Evolutionary conservation across 2,329 filamentous ascomycete species (phyloP).

Genomic region (Beauveria australis): DNA sequence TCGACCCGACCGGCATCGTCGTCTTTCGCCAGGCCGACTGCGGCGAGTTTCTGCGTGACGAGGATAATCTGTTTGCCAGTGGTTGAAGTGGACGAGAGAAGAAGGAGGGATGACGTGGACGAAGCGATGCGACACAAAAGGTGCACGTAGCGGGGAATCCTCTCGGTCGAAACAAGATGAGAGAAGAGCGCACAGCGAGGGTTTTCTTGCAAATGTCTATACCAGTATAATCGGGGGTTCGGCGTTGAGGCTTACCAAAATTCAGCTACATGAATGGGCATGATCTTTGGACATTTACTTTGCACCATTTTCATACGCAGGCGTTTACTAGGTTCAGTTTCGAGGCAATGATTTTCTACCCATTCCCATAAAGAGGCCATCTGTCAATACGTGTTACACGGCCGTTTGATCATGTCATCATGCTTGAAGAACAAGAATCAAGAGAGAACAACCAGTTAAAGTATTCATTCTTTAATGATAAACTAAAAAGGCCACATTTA

Average conservation of each 20-base stretch:
- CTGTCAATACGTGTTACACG: neutral
- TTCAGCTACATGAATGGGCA: constrained; percentile 2
- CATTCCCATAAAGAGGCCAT: neutral
- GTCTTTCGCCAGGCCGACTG: constrained; percentile 89
- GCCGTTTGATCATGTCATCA: neutral
- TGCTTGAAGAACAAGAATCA: neutral
- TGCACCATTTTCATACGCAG: constrained; percentile 3
- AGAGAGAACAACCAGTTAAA: neutral
- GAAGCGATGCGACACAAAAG: neutral
- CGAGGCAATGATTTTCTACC: neutral
- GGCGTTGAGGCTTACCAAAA: constrained; percentile 6
- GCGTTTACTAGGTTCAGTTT: constrained; percentile 4
- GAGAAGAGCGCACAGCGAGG: neutral
- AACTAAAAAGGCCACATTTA: neutral
- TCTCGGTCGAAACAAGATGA: neutral
- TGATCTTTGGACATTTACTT: constrained; percentile 4
- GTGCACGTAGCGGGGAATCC: no score
- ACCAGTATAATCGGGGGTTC: constrained; percentile 4
- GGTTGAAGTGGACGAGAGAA: constrained; percentile 25
- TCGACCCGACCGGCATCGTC: constrained; percentile 85
- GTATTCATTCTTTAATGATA: neutral
- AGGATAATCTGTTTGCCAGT: constrained; percentile 55
- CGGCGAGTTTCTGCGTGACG: constrained; percentile 88
- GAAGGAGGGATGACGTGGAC: neutral
- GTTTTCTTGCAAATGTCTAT: neutral